Evolutionary conservation across 176 grass and related monocot genomes (phyloP).

Genomic region (Musa beccarii): DNA sequence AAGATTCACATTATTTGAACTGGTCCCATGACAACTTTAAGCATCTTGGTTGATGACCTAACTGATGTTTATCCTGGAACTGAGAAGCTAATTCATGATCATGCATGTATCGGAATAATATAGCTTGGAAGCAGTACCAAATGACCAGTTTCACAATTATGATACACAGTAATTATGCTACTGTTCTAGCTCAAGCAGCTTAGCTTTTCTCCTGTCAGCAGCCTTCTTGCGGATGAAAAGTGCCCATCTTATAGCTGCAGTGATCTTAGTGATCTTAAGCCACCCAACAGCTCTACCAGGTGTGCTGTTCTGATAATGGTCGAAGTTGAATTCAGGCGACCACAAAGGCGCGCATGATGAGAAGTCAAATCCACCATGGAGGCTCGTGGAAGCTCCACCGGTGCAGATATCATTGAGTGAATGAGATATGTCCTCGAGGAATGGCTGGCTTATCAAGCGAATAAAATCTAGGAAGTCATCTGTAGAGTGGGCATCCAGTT

Average conservation of each 20-base stretch:
- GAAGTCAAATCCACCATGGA: conserved; percentile 27
- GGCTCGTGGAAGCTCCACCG: conserved; percentile 35
- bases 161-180: not conserved
- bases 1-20: too few relatives aligned
- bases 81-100: too few relatives aligned
- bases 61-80: too few relatives aligned
- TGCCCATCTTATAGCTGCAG: conserved; percentile 61
- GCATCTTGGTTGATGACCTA: too few relatives aligned
- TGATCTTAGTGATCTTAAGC: conserved; percentile 52
- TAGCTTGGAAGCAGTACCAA: too few relatives aligned
- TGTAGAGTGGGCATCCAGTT: conserved; percentile 33
- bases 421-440: conserved; percentile 66
- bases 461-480: conserved; percentile 47
- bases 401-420: conserved; percentile 45
- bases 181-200: conserved; percentile 56
- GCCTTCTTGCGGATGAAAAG: conserved; percentile 70
- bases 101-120: too few relatives aligned
- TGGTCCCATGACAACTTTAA: too few relatives aligned
- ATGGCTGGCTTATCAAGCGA: conserved; percentile 45
- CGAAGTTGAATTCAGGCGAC: conserved; percentile 19
- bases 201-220: conserved; percentile 49
- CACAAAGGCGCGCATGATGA: conserved; percentile 32
- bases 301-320: conserved; percentile 29
- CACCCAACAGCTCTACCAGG: conserved; percentile 63
- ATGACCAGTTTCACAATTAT: too few relatives aligned